A percentile compares a stretch with the other conserved stretches of the same genome.
Evolutionary conservation across 2,329 filamentous ascomycete genomes (phyloP).

Genomic region (Fusarium redolens): DNA sequence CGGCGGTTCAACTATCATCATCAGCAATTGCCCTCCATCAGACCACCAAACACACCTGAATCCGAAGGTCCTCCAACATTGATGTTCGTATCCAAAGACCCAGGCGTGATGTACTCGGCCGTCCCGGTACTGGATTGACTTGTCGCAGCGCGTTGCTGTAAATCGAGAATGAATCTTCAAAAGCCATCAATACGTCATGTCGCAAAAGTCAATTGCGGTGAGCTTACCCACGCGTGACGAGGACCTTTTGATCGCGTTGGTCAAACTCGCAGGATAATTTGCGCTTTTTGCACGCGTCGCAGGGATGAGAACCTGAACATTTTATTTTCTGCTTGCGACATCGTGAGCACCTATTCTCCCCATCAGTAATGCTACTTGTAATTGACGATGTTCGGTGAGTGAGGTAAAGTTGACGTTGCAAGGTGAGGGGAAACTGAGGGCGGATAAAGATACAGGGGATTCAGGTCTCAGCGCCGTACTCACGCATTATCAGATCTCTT

Average conservation of each 20-base stretch:
- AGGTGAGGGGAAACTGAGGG: background rate
- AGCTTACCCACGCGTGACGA: conserved; percentile 58
- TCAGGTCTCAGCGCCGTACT: background rate
- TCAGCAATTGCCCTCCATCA: accelerated
- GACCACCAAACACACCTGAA: conserved; percentile 4
- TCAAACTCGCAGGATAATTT: conserved; percentile 50
- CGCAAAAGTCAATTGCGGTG: conserved; percentile 1
- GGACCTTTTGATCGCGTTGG: conserved; percentile 59
- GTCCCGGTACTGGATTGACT: conserved; percentile 14
- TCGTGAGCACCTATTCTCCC: conserved; percentile 35
- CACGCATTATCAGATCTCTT: conserved; percentile 45
- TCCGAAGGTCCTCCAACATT: conserved; percentile 31
- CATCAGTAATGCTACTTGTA: background rate
- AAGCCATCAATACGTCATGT: background rate
- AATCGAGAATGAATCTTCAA: conserved; percentile 50
- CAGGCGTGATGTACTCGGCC: conserved; percentile 38
- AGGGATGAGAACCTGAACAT: conserved; percentile 49
- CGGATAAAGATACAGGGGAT: background rate
- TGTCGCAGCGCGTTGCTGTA: conserved; percentile 46
- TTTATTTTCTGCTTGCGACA: conserved; percentile 52
- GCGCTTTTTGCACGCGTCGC: conserved; percentile 49
- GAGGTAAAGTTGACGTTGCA: background rate
- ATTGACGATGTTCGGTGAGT: background rate
- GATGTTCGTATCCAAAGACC: conserved; percentile 36
- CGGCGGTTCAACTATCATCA: conserved; percentile 1